These are phyloP conservation scores for Erigeron canadensis DNA, from an alignment of 129 eudicot species.

Conservation along the genomic window DNA sequence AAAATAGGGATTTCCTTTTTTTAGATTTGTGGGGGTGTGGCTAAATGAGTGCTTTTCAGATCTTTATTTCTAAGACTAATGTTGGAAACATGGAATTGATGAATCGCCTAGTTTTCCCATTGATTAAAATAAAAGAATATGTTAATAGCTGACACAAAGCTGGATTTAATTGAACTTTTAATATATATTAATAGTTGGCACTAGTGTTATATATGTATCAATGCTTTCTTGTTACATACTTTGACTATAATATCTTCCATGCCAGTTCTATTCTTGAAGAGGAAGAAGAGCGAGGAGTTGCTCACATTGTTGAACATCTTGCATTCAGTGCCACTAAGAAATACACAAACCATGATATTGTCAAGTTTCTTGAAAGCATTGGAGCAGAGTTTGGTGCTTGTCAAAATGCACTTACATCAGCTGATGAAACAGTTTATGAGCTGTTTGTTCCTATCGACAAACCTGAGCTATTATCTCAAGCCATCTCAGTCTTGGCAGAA, in stretches of 20 bases:
- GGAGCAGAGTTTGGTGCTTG: constrained; percentile 99
- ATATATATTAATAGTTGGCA: neutral
- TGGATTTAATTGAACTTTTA: neutral
- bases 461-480: constrained; percentile 84
- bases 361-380: constrained; percentile 89
- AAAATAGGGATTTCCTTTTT: too few relatives aligned
- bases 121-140: neutral
- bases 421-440: constrained; percentile 93
- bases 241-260: constrained; percentile 26
- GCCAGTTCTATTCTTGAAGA: constrained; percentile 96
- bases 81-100: too few relatives aligned
- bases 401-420: constrained; percentile 82
- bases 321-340: constrained; percentile 93
- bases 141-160: neutral
- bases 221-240: constrained; percentile 12
- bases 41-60: too few relatives aligned
- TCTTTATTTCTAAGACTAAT: too few relatives aligned
- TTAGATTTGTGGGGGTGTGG: too few relatives aligned
- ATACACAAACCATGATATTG: constrained; percentile 91
- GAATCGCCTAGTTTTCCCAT: neutral
- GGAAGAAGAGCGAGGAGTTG: constrained; percentile 90
- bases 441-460: constrained; percentile 94
- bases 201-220: neutral
- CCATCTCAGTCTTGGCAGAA: constrained; percentile 84
- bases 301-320: constrained; percentile 95